Evolutionary conservation across 2,329 filamentous ascomycete species (phyloP).

Genomic region (Daldinia eschscholtzii): DNA sequence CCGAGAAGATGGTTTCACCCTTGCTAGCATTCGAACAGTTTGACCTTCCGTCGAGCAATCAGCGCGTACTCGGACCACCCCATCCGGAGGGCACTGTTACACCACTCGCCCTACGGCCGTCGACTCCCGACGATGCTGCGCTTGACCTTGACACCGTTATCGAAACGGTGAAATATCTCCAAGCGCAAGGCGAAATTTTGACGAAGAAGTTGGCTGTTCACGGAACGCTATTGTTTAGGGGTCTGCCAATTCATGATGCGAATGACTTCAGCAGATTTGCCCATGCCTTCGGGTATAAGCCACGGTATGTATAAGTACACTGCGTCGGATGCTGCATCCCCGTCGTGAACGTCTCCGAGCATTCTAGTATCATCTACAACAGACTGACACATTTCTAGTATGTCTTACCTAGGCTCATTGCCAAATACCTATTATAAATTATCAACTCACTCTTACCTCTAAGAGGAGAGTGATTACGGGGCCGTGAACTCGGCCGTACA

Average conservation of each 20-base stretch:
- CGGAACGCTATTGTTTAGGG: constrained; percentile 61
- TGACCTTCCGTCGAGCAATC: constrained; percentile 56
- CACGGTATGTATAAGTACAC: constrained; percentile 47
- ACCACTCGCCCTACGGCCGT: constrained; percentile 57
- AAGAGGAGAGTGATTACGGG: neutral
- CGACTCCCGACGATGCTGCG: constrained; percentile 37
- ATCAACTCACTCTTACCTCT: neutral
- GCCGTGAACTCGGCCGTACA: neutral
- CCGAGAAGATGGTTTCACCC: constrained; percentile 11
- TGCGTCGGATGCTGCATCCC: neutral
- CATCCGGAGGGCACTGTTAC: constrained; percentile 55
- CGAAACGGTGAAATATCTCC: constrained; percentile 55
- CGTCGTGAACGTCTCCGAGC: neutral
- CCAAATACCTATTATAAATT: neutral
- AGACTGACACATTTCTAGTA: constrained; percentile 27
- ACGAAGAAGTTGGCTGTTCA: constrained; percentile 59
- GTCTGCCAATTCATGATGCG: constrained; percentile 59
- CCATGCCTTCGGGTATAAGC: constrained; percentile 60
- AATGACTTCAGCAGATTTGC: constrained; percentile 63
- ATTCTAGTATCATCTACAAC: neutral
- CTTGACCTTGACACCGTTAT: constrained; percentile 53
- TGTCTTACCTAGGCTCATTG: constrained; percentile 6
- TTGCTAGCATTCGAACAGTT: constrained; percentile 55
- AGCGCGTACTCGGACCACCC: constrained; percentile 56
- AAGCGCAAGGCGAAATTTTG: constrained; percentile 51